Conservation (phyloP, 495 filamentous ascomycete species). For the Penicilliopsis zonata region DNA sequence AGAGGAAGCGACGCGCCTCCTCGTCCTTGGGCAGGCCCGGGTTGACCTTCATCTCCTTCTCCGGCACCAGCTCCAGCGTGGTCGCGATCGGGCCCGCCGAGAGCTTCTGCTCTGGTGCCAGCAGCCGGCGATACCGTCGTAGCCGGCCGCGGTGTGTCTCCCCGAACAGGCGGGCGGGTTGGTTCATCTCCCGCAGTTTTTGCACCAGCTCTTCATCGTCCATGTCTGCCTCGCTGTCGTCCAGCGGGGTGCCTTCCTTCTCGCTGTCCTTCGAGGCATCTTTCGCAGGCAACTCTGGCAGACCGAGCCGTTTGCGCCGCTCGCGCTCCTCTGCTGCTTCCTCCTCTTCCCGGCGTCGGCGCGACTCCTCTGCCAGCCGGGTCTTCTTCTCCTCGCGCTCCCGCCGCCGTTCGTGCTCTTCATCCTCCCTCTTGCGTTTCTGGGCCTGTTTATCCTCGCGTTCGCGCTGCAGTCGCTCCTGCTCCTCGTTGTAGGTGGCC, state of each 20-base stretch:
- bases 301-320: constrained; percentile 45
- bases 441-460: constrained; percentile 52
- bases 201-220: constrained; percentile 54
- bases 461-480: constrained; percentile 52
- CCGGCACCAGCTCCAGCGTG: constrained; percentile 59
- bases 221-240: constrained; percentile 51
- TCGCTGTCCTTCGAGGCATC: constrained; percentile 18
- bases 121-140: constrained; percentile 53
- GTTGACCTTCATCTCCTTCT: constrained; percentile 78
- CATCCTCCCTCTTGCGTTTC: constrained; percentile 88
- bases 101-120: constrained; percentile 36
- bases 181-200: constrained; percentile 56
- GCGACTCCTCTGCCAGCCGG: constrained; percentile 69
- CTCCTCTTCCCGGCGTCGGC: constrained; percentile 53
- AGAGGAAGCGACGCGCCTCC: constrained; percentile 53
- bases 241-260: constrained; percentile 23
- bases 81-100: constrained; percentile 55
- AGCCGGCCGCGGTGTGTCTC: constrained; percentile 62
- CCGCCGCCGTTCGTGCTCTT: constrained; percentile 54
- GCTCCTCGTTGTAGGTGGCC: constrained; percentile 69
- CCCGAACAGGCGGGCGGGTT: constrained; percentile 71
- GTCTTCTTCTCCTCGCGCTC: constrained; percentile 69
- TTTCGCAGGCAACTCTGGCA: constrained; percentile 54
- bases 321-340: constrained; percentile 45
- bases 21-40: constrained; percentile 41